These are phyloP conservation scores for Coemansia sp. DNA, from an alignment of 192 early-diverging fungal genomes.

Conservation along the genomic window DNA sequence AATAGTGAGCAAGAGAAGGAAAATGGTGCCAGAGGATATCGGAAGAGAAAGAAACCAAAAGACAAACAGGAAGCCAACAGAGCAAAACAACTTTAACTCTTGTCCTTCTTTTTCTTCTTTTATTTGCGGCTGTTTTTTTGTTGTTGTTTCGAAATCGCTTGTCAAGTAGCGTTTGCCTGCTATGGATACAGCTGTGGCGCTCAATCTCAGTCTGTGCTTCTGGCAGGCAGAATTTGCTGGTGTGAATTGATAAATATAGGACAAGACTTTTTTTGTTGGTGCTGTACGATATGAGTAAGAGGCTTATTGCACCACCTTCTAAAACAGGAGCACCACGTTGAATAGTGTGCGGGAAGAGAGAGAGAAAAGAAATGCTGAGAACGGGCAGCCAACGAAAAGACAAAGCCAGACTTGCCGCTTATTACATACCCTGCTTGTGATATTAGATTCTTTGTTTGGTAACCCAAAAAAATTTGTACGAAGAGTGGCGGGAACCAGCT, in stretches of 20 bases:
- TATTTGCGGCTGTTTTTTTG: too few relatives aligned
- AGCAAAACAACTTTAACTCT: not conserved
- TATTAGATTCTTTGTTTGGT: not conserved
- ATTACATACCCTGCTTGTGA: constrained; percentile 1
- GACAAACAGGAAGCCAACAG: not conserved
- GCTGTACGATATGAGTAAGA: not conserved
- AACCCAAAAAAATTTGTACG: not conserved
- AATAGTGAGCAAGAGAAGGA: not conserved
- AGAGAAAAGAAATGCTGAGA: too few relatives aligned
- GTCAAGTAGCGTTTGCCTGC: not conserved
- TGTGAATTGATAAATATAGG: not conserved
- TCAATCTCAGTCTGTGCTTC: constrained; percentile 1
- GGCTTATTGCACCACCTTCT: constrained; percentile 5
- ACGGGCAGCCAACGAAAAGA: not conserved
- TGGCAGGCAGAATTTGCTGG: not conserved
- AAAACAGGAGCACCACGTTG: not conserved
- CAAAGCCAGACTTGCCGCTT: not conserved
- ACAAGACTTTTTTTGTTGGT: not conserved
- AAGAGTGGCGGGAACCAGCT: not conserved
- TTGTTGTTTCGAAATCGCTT: not conserved
- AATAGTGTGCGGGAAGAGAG: not conserved
- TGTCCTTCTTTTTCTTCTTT: not conserved
- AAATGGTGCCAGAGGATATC: not conserved
- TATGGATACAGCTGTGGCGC: not conserved
- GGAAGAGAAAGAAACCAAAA: not conserved